phyloP scores from a whole-genome alignment of 495 filamentous ascomycete species.

The Daldinia vernicosa region DNA sequence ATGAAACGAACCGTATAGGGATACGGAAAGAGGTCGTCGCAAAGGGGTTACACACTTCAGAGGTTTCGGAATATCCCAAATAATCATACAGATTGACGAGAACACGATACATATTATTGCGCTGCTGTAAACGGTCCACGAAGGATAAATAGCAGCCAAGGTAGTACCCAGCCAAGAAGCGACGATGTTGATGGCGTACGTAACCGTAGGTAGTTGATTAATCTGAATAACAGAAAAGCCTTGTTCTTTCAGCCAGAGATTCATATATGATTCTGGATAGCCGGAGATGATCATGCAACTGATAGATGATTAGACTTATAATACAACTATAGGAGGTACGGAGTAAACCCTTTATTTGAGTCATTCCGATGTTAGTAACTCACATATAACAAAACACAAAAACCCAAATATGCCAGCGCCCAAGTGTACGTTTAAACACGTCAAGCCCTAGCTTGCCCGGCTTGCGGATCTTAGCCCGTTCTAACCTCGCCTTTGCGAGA shows the following conservation, averaged over 20 bases:
- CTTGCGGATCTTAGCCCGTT: constrained; percentile 34
- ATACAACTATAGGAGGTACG: not conserved
- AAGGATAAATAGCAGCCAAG: constrained; percentile 56
- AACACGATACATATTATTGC: constrained; percentile 50
- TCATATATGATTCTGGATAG: constrained; percentile 56
- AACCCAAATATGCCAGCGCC: constrained; percentile 60
- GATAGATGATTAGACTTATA: not conserved
- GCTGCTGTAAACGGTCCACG: constrained; percentile 55
- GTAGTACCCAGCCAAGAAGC: constrained; percentile 58
- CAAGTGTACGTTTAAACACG: constrained; percentile 54
- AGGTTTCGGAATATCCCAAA: constrained; percentile 55
- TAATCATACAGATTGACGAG: constrained; percentile 55
- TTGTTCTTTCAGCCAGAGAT: constrained; percentile 58
- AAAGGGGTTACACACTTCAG: constrained; percentile 48
- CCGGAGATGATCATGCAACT: constrained; percentile 56
- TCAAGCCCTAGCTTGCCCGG: constrained; percentile 50
- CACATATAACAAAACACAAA: constrained; percentile 58
- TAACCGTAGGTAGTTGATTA: constrained; percentile 58
- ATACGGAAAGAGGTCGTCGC: not conserved
- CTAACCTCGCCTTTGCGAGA: constrained; percentile 51
- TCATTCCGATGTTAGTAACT: constrained; percentile 17
- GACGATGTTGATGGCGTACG: constrained; percentile 55
- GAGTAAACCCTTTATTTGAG: not conserved
- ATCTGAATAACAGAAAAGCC: constrained; percentile 58
- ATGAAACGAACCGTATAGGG: not conserved